Evolutionary conservation across 352 stramenopile genomes (phyloP).

Genomic region (Blastocystis sp.): DNA sequence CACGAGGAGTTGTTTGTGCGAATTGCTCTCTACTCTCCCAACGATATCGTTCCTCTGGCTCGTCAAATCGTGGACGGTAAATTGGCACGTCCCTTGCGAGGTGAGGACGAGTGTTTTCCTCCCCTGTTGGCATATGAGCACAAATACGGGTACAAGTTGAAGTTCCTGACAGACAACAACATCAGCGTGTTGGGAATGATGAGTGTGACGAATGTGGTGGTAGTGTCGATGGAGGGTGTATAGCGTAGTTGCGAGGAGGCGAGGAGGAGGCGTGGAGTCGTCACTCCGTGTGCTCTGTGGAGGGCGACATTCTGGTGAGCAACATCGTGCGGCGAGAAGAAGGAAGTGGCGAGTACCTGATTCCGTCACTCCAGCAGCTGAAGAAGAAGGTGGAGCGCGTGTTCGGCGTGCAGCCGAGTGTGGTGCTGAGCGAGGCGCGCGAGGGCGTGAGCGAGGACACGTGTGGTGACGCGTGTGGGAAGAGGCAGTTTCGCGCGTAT

Average conservation of each 20-base stretch:
- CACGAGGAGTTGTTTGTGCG: slow-evolving; percentile 6
- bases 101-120: slow-evolving; percentile 14
- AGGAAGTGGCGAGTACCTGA: slow-evolving; percentile 12
- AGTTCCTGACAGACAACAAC: slow-evolving; percentile 61
- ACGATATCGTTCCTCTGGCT: neutral
- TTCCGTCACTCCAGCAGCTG: slow-evolving; percentile 32
- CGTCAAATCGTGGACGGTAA: neutral
- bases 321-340: neutral
- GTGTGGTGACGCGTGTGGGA: neutral
- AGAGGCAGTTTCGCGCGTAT: slow-evolving; percentile 34
- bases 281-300: slow-evolving; percentile 36
- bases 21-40: neutral
- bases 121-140: slow-evolving; percentile 44
- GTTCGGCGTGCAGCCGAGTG: slow-evolving; percentile 34
- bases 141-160: slow-evolving; percentile 66
- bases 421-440: slow-evolving; percentile 7
- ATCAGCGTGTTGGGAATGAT: slow-evolving; percentile 8
- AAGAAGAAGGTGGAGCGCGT: slow-evolving; percentile 56
- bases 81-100: neutral
- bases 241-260: neutral
- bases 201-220: slow-evolving; percentile 45
- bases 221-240: neutral
- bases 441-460: neutral
- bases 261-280: neutral
- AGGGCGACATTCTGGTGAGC: slow-evolving; percentile 47